Conservation (phyloP, 257 asterid genomes). For the Linderniella brevidens region DNA sequence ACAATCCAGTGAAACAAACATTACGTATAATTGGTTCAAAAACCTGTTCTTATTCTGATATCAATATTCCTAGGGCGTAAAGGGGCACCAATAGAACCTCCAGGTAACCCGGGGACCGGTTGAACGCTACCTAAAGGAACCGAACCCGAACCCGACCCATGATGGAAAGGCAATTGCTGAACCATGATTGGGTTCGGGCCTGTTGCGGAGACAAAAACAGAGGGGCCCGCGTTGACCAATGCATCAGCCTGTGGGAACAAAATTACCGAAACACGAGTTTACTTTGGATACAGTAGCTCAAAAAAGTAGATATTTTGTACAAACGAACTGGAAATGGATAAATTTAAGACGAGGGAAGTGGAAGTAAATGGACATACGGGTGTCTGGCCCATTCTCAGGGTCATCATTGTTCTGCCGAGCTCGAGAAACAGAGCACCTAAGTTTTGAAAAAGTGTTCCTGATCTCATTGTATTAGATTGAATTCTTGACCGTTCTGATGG, state of each 20-base stretch:
- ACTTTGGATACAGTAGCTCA: background rate
- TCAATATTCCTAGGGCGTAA: conserved; percentile 79
- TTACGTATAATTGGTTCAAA: background rate
- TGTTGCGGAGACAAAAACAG: conserved; percentile 64
- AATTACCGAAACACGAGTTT: conserved; percentile 2
- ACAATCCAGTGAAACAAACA: conserved; percentile 1
- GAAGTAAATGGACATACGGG: conserved; percentile 29
- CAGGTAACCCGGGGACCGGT: conserved; percentile 37
- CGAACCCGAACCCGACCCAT: conserved; percentile 49
- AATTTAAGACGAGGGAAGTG: conserved; percentile 5
- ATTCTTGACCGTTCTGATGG: conserved; percentile 52
- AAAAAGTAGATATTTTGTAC: background rate
- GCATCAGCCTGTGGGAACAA: conserved; percentile 60
- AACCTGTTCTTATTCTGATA: conserved; percentile 94
- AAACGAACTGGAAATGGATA: background rate
- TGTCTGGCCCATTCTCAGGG: conserved; percentile 77
- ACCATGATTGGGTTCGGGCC: conserved; percentile 98
- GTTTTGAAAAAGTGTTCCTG: conserved; percentile 62
- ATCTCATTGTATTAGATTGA: conserved; percentile 58
- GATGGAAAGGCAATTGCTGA: conserved; percentile 87
- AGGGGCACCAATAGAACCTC: conserved; percentile 42
- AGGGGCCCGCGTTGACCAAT: conserved; percentile 89
- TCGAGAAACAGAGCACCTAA: conserved; percentile 81
- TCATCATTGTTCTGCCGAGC: conserved; percentile 87
- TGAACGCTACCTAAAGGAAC: conserved; percentile 49